Evolutionary conservation across 441 rosid genomes (phyloP), one percentile per base, ranked within the genome.

Genomic region (Jatropha multifida): DNA sequence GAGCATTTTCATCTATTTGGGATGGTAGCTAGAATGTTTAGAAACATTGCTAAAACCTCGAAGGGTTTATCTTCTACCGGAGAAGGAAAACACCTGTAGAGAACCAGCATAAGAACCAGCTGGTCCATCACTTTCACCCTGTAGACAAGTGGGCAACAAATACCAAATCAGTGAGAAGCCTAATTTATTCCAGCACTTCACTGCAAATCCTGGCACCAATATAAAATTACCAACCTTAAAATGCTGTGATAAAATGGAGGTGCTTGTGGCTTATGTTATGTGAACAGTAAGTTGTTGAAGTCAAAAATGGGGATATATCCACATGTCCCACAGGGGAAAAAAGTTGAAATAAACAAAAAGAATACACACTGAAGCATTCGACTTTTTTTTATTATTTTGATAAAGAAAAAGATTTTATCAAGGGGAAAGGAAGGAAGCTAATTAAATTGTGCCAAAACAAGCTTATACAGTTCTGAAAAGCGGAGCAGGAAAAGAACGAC

Each of bases 91-190:
- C 82, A 94, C 98, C 95, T 87, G 82, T 52, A 94, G 92, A 72
- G 97, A 80, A 78, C 93, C 97, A 54, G 94, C 91, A 81, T 89
- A 85, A 41, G 88, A 77, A 77, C 88, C 86, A 15, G 81, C 71
- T 68, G 97, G 90, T 12, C 66, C 88, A 84, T 92, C 97, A 79
- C 97, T 92, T 79, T 92, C 97, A 73, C 98, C 98, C 98, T 94
- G 82, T 62, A 75, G 70, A 71, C 46, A 78, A 58, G 38, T 10
- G 61, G 60, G 56, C 49, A 73, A 49, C 20, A 15, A 27, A 76
- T 69, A 46, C 55, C 26, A 67, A 75, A 76, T 79, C 72, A 72
- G 66, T 58, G 51, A 12, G 61, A 68, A 72, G 13, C 42, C 20
- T 23, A 52, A 49, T 55, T 59, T 65, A 59, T 41, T 60, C n/a